Evolutionary conservation across 768 basidiomycete genomes (phyloP).

Genomic region (Trametes cingulata): DNA sequence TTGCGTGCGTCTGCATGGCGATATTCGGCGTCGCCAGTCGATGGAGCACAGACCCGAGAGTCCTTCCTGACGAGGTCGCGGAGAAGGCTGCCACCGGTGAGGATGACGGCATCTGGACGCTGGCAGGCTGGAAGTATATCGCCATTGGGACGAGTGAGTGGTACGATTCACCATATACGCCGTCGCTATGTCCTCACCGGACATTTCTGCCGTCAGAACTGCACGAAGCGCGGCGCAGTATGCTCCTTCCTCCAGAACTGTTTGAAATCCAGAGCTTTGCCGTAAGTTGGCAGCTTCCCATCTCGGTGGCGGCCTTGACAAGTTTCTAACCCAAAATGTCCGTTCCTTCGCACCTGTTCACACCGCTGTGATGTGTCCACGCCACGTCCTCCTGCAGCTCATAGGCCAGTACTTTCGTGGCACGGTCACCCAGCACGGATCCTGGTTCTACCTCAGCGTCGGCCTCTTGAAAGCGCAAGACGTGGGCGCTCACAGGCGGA

Average conservation of each 20-base stretch:
- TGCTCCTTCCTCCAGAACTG: conserved; percentile 56
- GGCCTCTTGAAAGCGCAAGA: conserved; percentile 58
- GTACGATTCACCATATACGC: background rate
- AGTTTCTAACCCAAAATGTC: background rate
- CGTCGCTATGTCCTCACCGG: background rate
- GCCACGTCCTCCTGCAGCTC: conserved; percentile 36
- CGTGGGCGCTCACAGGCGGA: conserved; percentile 48
- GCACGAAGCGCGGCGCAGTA: conserved; percentile 48
- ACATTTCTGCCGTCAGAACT: conserved; percentile 41
- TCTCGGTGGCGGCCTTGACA: conserved; percentile 1
- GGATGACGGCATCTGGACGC: conserved; percentile 46
- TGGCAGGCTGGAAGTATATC: conserved; percentile 64
- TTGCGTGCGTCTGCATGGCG: conserved; percentile 32
- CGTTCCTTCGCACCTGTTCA: background rate
- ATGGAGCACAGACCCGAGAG: conserved; percentile 30
- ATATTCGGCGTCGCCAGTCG: conserved; percentile 34
- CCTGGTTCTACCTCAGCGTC: conserved; percentile 47
- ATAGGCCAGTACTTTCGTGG: conserved; percentile 49
- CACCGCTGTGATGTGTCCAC: background rate
- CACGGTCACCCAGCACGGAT: conserved; percentile 41
- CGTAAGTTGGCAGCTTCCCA: conserved; percentile 34
- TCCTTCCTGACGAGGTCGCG: conserved; percentile 23
- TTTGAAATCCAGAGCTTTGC: conserved; percentile 65
- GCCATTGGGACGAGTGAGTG: conserved; percentile 52
- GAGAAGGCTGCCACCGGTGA: conserved; percentile 24